These are phyloP conservation scores for Pyrenula massariospora DNA, from an alignment of 495 filamentous ascomycete genomes.

Conservation along the genomic window DNA sequence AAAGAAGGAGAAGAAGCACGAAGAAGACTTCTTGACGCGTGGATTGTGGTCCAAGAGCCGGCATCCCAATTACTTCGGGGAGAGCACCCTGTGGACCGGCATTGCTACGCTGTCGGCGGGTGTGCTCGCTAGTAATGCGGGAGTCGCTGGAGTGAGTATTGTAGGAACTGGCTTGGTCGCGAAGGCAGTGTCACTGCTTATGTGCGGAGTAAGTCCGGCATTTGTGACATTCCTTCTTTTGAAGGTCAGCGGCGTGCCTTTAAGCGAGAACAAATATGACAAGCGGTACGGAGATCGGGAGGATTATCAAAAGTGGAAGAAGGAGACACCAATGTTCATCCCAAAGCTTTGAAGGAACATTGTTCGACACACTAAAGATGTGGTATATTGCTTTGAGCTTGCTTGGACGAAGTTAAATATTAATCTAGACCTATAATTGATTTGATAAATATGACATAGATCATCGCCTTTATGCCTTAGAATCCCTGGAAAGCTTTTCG, in stretches of 20 bases:
- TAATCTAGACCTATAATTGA: no score
- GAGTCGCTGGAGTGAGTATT: slow-evolving; percentile 36
- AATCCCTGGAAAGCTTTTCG: no score
- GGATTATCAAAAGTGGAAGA: slow-evolving; percentile 57
- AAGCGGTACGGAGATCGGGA: slow-evolving; percentile 46
- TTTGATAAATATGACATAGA: no score
- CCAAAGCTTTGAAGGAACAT: slow-evolving; percentile 33
- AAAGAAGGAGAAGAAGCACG: slow-evolving; percentile 46
- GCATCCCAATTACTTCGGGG: slow-evolving; percentile 61
- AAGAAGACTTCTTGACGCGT: slow-evolving; percentile 46
- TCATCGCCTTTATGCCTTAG: no score
- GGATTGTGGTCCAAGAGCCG: slow-evolving; percentile 48
- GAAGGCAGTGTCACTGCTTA: slow-evolving; percentile 22
- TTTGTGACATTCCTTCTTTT: slow-evolving; percentile 50
- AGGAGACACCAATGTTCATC: slow-evolving; percentile 51
- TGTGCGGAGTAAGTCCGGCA: slow-evolving; percentile 46
- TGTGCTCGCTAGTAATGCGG: slow-evolving; percentile 27
- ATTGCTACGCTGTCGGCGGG: slow-evolving; percentile 39
- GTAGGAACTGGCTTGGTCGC: slow-evolving; percentile 22
- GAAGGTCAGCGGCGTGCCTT: slow-evolving; percentile 46
- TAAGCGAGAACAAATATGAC: slow-evolving; percentile 56
- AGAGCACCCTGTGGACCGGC: slow-evolving; percentile 52
- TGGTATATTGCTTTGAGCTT: no score
- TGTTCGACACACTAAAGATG: no score
- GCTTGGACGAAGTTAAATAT: no score